Evolutionary conservation across 805 yeast genomes (phyloP).

Genomic region (Candida koratica): DNA sequence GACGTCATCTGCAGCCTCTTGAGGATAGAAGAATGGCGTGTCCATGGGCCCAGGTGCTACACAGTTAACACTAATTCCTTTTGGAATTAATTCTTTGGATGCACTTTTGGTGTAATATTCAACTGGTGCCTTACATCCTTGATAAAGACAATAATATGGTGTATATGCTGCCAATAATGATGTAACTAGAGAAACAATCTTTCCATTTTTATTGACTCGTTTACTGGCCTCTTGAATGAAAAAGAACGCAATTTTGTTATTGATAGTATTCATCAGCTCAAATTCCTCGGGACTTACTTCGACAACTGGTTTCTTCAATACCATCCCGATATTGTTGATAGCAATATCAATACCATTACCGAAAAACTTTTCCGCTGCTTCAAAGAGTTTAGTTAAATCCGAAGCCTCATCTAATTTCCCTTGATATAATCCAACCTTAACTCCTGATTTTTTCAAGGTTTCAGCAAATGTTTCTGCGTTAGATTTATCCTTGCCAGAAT

Average conservation of each 20-base stretch:
- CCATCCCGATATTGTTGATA: slow-evolving; percentile 65
- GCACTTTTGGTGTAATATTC: slow-evolving; percentile 50
- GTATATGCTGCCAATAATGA: slow-evolving; percentile 65
- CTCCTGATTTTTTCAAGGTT: slow-evolving; percentile 30
- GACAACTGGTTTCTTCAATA: slow-evolving; percentile 54
- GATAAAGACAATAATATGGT: slow-evolving; percentile 48
- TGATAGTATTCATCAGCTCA: slow-evolving; percentile 49
- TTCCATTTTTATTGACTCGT: slow-evolving; percentile 48
- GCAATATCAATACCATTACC: slow-evolving; percentile 55
- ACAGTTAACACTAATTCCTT: slow-evolving; percentile 48
- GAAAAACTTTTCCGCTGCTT: slow-evolving; percentile 38
- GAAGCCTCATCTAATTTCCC: slow-evolving; percentile 42
- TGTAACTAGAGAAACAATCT: slow-evolving; percentile 55
- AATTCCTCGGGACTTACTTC: slow-evolving; percentile 54
- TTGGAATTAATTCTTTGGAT: slow-evolving; percentile 49
- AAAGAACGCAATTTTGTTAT: slow-evolving; percentile 59
- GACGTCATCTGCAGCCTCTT: slow-evolving; percentile 51
- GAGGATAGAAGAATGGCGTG: slow-evolving; percentile 61
- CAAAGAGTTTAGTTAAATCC: slow-evolving; percentile 44
- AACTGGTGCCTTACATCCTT: slow-evolving; percentile 56
- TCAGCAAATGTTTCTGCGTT: slow-evolving; percentile 31
- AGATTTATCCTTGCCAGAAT: slow-evolving; percentile 41
- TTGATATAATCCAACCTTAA: slow-evolving; percentile 41
- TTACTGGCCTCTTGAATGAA: slow-evolving; percentile 56
- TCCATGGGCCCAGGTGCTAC: slow-evolving; percentile 70